phyloP scores from a whole-genome alignment of 139 green algal species.

The Chlamydomonas sphaeroides region DNA sequence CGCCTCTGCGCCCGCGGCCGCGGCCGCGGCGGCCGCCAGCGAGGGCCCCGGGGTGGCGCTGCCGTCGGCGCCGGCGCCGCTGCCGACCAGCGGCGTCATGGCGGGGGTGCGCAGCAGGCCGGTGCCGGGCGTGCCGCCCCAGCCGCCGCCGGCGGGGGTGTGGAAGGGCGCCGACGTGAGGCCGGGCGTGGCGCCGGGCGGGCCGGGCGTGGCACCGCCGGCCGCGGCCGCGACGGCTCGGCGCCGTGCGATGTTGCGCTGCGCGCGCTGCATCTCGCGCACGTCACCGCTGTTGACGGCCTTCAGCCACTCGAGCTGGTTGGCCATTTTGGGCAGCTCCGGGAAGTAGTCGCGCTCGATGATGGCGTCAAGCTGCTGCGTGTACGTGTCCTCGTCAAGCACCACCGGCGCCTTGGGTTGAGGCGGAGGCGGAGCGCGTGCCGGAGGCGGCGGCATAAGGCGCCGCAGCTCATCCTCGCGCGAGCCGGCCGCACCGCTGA shows the following conservation, averaged over 20 bases:
- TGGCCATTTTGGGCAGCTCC: slow-evolving; percentile 84
- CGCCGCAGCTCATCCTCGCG: slow-evolving; percentile 30
- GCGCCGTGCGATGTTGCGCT: slow-evolving; percentile 85
- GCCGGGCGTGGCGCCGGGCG: not conserved
- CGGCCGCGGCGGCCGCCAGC: not conserved
- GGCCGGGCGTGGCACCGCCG: not conserved
- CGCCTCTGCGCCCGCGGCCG: not conserved
- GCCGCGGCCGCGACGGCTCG: slow-evolving; percentile 41
- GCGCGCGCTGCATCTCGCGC: slow-evolving; percentile 62
- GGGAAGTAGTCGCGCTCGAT: slow-evolving; percentile 96
- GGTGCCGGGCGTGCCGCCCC: slow-evolving; percentile 48
- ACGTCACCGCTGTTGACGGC: slow-evolving; percentile 78
- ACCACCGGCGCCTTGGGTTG: slow-evolving; percentile 44
- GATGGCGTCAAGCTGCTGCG: slow-evolving; percentile 80
- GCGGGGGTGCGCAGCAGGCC: slow-evolving; percentile 58
- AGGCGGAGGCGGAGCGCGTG: not conserved
- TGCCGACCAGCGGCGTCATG: slow-evolving; percentile 63
- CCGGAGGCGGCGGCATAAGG: slow-evolving; percentile 35
- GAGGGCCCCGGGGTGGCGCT: not conserved
- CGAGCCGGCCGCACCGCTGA: not conserved
- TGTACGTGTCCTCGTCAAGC: slow-evolving; percentile 85
- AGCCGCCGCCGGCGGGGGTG: slow-evolving; percentile 8
- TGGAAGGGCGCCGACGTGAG: not conserved
- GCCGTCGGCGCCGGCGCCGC: not conserved
- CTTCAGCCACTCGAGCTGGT: slow-evolving; percentile 88